These are phyloP conservation scores for Penicillium brevicompactum DNA, from an alignment of 2,329 filamentous ascomycete species.

Conservation along the genomic window DNA sequence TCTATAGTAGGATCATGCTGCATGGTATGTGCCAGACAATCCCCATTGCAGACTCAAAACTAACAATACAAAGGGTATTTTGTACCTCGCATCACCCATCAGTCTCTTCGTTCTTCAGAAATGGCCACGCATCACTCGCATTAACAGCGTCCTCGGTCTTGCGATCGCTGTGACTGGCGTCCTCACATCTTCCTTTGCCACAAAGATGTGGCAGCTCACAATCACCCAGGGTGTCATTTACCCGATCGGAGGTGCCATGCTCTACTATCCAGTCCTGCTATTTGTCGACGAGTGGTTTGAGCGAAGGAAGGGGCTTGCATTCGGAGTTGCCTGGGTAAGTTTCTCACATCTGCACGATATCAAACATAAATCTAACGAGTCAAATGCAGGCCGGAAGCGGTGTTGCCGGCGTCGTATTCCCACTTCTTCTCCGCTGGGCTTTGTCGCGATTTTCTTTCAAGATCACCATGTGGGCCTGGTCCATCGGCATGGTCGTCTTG, in stretches of 20 bases:
- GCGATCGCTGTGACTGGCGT: neutral
- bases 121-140: neutral
- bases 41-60: neutral
- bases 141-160: neutral
- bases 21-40: neutral
- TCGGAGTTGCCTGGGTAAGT: neutral
- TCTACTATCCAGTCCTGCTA: neutral
- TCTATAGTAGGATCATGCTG: neutral
- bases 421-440: neutral
- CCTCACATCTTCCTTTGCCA: neutral
- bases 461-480: neutral
- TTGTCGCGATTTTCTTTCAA: neutral
- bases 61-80: neutral
- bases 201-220: neutral
- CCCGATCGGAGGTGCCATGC: neutral
- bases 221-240: neutral
- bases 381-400: neutral
- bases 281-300: neutral
- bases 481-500: neutral
- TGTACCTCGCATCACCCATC: neutral
- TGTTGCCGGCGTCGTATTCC: neutral
- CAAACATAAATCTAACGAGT: neutral
- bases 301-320: neutral
- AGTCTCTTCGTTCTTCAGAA: neutral
- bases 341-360: neutral